Base-by-base conservation (phyloP, 2,329 filamentous ascomycete genomes). In the Periconia digitata region DNA sequence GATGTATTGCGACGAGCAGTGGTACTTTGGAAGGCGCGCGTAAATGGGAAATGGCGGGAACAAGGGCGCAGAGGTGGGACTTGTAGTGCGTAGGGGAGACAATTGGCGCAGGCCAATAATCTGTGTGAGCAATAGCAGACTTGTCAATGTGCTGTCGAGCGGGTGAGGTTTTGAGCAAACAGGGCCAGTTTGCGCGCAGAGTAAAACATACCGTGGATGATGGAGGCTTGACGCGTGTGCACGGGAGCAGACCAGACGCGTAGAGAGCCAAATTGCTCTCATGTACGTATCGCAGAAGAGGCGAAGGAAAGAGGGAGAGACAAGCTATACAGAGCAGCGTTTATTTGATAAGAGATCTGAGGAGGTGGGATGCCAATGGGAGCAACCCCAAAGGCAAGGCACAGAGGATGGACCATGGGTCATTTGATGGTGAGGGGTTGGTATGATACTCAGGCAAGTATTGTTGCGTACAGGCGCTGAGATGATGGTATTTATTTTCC, bases 321-420 rank as follows among this genome's bases (percentile, higher is more conserved):
- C 27, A 32, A 10, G 10, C n/a, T n/a, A n/a, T n/a, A n/a, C n/a
- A n/a, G n/a, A n/a, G n/a, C n/a, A n/a, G n/a, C n/a, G 36, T 29
- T 18, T 10, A 39, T 50, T 40, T 53, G 58, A 62, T 62, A 44
- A 23, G 48, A 49, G 29, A 18, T 22, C 13, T 5, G 27, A 32
- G 27, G 27, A 15, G 27, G 27, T 32, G 27, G 10, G 27, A 12
- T 22, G 38, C 22, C 13, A 21, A 18, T 23, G 36, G 8, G 36
- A 10, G 27, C 47, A 29, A 27, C 41, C 18, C 18, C 18, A 34
- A 36, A 21, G 42, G 27, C 45, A 39, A 46, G 42, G 22, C 35
- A 42, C 29, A 27, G 41, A 44, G 43, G 49, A 41, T 44, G 44
- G 42, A n/a, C 20, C 20, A 15, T 46, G 32, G 48, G 43, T 24